Percentiles rank a stretch among this genome's conserved stretches.
Evolutionary conservation across 2,329 filamentous ascomycete genomes (phyloP).

Genomic region (Apiospora arundinis): DNA sequence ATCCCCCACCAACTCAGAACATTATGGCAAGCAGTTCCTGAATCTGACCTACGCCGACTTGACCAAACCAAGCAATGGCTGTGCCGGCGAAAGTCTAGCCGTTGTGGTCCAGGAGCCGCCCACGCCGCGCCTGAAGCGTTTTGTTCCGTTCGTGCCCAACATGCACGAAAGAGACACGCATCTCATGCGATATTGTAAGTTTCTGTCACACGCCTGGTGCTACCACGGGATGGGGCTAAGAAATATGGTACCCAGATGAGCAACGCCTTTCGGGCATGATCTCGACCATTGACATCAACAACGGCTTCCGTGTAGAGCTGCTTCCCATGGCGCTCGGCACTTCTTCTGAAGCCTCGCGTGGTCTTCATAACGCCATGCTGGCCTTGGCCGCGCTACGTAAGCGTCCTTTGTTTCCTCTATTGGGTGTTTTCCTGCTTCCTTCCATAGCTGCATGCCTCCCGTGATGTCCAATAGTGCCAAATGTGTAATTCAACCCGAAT

Average conservation of each 20-base stretch:
- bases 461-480: background rate
- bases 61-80: conserved; percentile 36
- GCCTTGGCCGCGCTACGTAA: conserved; percentile 49
- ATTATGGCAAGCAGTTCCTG: conserved; percentile 46
- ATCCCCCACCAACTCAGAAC: conserved; percentile 34
- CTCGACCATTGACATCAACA: conserved; percentile 52
- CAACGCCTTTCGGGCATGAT: conserved; percentile 50
- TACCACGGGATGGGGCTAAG: background rate
- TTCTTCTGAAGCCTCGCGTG: conserved; percentile 42
- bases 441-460: background rate
- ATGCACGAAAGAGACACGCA: conserved; percentile 39
- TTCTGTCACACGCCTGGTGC: background rate
- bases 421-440: background rate
- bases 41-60: conserved; percentile 48
- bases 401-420: background rate
- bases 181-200: conserved; percentile 41
- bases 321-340: conserved; percentile 52
- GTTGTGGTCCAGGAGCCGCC: conserved; percentile 27
- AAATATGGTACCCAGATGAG: conserved; percentile 41
- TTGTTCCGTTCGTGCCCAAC: conserved; percentile 37
- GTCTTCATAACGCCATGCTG: conserved; percentile 51
- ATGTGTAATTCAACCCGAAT: background rate
- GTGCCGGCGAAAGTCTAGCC: conserved; percentile 34
- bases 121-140: conserved; percentile 36
- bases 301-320: conserved; percentile 53